Percentiles rank a stretch among this genome's conserved stretches.
Conservation (phyloP, 2,329 filamentous ascomycete species). For the Verticillium alfalfae region DNA sequence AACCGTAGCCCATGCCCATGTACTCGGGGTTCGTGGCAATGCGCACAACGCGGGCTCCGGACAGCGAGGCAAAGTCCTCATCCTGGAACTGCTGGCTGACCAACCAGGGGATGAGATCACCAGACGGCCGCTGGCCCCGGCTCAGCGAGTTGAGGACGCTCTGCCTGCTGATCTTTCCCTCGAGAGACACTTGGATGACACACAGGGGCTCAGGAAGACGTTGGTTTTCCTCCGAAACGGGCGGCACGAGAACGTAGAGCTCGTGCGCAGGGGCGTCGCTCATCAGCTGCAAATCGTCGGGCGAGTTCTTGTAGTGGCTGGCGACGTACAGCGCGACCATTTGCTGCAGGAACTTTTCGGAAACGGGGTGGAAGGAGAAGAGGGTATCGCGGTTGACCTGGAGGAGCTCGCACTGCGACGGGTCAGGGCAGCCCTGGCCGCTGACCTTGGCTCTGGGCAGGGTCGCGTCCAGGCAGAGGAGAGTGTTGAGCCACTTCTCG, state of each 20-base stretch:
- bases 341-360: conserved; percentile 93
- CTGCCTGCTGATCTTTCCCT: conserved; percentile 89
- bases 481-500: conserved; percentile 92
- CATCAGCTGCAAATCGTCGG: conserved; percentile 97
- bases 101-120: conserved; percentile 95
- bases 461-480: conserved; percentile 90
- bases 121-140: conserved; percentile 80
- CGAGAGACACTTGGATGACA: conserved; percentile 88
- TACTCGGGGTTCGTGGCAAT: conserved; percentile 98
- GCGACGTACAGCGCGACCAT: conserved; percentile 98
- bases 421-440: conserved; percentile 79
- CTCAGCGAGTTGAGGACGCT: conserved; percentile 88
- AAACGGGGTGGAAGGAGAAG: conserved; percentile 96
- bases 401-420: conserved; percentile 83
- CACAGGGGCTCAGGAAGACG: conserved; percentile 88
- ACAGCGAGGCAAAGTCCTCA: conserved; percentile 89
- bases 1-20: conserved; percentile 86
- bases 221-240: conserved; percentile 69
- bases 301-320: conserved; percentile 96
- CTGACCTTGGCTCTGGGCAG: conserved; percentile 70
- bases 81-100: conserved; percentile 98
- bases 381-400: conserved; percentile 95
- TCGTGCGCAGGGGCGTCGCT: conserved; percentile 96
- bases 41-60: conserved; percentile 84
- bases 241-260: conserved; percentile 87